Percentiles rank a stretch among this genome's conserved stretches.
These are phyloP conservation scores for Hypomontagnella monticulosa DNA, from an alignment of 495 filamentous ascomycete species.

Conservation along the genomic window DNA sequence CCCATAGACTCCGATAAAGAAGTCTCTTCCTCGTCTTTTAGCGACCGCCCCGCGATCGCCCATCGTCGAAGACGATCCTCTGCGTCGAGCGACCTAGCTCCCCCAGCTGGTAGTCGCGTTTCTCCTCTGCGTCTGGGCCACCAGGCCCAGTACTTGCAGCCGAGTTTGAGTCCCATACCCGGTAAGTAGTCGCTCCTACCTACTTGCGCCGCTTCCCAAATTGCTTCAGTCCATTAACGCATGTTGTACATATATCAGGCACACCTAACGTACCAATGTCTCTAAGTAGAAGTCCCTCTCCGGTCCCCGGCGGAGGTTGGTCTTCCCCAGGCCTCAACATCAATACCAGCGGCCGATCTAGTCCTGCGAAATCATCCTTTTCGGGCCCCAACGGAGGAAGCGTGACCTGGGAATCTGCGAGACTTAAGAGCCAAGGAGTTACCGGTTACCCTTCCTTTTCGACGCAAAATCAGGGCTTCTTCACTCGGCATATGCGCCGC, in stretches of 20 bases:
- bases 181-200: constrained; percentile 49
- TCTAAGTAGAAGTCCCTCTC: constrained; percentile 84
- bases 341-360: constrained; percentile 71
- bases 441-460: constrained; percentile 82
- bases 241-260: constrained; percentile 42
- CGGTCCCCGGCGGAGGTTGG: constrained; percentile 83
- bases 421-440: constrained; percentile 72
- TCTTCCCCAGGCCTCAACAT: constrained; percentile 81
- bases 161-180: constrained; percentile 53
- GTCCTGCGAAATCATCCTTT: constrained; percentile 61
- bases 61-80: constrained; percentile 57
- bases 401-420: constrained; percentile 86
- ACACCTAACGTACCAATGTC: constrained; percentile 72
- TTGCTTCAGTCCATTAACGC: constrained; percentile 23
- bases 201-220: constrained; percentile 14
- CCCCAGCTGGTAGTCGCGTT: constrained; percentile 41
- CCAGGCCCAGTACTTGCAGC: constrained; percentile 51
- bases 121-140: constrained; percentile 48
- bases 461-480: constrained; percentile 80
- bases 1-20: constrained; percentile 47
- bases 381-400: constrained; percentile 62
- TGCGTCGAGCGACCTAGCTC: constrained; percentile 43
- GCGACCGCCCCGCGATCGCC: constrained; percentile 50
- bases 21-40: constrained; percentile 54
- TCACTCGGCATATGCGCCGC: constrained; percentile 77